These are phyloP conservation scores for Zygosaccharomyces kombuchaensis DNA, from an alignment of 805 yeast genomes.

Conservation along the genomic window DNA sequence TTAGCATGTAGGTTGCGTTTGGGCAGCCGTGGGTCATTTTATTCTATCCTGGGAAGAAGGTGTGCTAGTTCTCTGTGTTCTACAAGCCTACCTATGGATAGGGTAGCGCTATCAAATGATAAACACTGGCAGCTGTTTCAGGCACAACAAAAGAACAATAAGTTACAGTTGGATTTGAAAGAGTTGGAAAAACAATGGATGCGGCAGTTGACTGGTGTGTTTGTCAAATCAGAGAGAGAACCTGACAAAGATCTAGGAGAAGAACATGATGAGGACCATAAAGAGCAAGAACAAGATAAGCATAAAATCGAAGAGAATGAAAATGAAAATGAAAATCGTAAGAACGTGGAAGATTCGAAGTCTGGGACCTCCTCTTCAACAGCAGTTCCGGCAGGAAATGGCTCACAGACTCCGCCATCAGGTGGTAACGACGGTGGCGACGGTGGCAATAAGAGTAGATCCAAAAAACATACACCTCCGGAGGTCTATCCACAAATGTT, in stretches of 20 bases:
- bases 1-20: conserved; percentile 6
- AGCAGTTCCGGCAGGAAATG: conserved; percentile 6
- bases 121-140: conserved; percentile 20
- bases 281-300: conserved; percentile 15
- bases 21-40: background rate
- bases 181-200: conserved; percentile 19
- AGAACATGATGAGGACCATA: conserved; percentile 16
- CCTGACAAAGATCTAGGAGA: conserved; percentile 12
- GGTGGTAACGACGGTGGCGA: conserved; percentile 22
- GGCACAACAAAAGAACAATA: conserved; percentile 11
- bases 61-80: conserved; percentile 13
- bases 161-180: conserved; percentile 17
- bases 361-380: conserved; percentile 18
- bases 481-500: conserved; percentile 55
- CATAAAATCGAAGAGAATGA: conserved; percentile 15
- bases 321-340: conserved; percentile 12
- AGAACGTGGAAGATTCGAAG: conserved; percentile 1
- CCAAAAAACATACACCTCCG: conserved; percentile 37
- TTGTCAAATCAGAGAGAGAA: conserved; percentile 7
- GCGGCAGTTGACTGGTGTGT: conserved; percentile 6
- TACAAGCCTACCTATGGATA: conserved; percentile 1
- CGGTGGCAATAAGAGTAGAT: conserved; percentile 20
- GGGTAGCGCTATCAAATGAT: conserved; percentile 3
- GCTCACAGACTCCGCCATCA: conserved; percentile 25
- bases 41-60: conserved; percentile 3